phyloP scores from a whole-genome alignment of 306 rosid genomes.

The peach (Prunus persica) region DNA sequence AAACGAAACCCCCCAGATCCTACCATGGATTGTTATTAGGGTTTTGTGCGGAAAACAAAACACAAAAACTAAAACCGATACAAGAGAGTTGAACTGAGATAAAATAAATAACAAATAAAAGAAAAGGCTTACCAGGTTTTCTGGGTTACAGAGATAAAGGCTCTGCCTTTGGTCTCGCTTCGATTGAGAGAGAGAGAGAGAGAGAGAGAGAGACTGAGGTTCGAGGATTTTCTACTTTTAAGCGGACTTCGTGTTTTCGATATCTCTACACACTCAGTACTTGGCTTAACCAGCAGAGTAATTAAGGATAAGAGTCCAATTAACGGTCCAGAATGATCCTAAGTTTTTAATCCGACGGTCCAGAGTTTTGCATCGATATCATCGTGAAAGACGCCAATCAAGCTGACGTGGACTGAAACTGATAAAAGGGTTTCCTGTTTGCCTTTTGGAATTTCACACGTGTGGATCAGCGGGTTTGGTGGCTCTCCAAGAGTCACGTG shows the following conservation, averaged over 20 bases:
- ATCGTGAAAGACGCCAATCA: slow-evolving; percentile 35
- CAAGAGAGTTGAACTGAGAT: not conserved
- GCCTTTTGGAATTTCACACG: not conserved
- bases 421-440: slow-evolving; percentile 13
- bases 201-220: slow-evolving; percentile 13
- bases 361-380: slow-evolving; percentile 12
- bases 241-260: not conserved
- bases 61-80: not conserved
- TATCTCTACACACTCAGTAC: not conserved
- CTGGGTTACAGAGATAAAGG: slow-evolving; percentile 18
- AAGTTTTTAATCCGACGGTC: slow-evolving; percentile 40
- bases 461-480: not conserved
- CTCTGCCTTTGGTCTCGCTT: slow-evolving; percentile 17
- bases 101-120: slow-evolving; percentile 13
- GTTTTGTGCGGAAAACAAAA: slow-evolving; percentile 16
- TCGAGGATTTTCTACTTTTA: not conserved
- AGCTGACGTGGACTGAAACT: slow-evolving; percentile 34
- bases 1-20: slow-evolving; percentile 24
- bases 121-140: slow-evolving; percentile 46
- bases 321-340: slow-evolving; percentile 20
- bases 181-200: slow-evolving; percentile 24
- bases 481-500: slow-evolving; percentile 20
- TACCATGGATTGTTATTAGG: slow-evolving; percentile 33
- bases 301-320: slow-evolving; percentile 46
- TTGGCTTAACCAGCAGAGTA: not conserved